Evolutionary conservation across 2,329 filamentous ascomycete species (phyloP).

Genomic region (Aspergillus sp.): DNA sequence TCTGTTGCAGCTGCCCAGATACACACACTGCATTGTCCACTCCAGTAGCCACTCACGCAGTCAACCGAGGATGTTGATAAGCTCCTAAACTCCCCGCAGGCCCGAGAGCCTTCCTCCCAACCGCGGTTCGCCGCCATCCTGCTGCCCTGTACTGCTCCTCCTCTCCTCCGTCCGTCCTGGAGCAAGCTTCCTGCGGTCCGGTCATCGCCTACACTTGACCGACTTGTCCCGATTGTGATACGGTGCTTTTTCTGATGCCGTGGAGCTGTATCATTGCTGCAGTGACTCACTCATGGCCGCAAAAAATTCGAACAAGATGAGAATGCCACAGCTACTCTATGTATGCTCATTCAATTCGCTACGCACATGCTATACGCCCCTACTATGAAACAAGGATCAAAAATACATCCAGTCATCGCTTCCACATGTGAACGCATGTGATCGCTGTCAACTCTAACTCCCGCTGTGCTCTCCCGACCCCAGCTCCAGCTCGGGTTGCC

Average conservation of each 20-base stretch:
- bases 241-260: too few species aligned
- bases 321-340: too few species aligned
- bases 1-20: neutral
- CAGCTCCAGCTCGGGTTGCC: too few species aligned
- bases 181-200: neutral
- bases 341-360: neutral
- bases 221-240: neutral
- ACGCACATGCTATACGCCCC: neutral
- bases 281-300: too few species aligned
- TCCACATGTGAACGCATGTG: slow-evolving; percentile 10
- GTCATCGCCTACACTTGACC: neutral
- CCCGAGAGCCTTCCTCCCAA: slow-evolving; percentile 20
- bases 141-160: neutral
- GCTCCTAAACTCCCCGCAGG: slow-evolving; percentile 21
- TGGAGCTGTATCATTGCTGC: too few species aligned
- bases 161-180: neutral
- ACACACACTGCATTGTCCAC: neutral
- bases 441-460: neutral
- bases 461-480: slow-evolving; percentile 13
- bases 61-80: slow-evolving; percentile 13
- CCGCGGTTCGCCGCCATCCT: slow-evolving; percentile 17
- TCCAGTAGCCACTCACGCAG: neutral
- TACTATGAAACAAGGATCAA: neutral
- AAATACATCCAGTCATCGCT: neutral
- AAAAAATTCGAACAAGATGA: too few species aligned